Percentiles rank a stretch among this genome's conserved stretches.
These are phyloP conservation scores for Bolboschoenus planiculmis DNA, from an alignment of 176 grass and related monocot species.

Conservation along the genomic window DNA sequence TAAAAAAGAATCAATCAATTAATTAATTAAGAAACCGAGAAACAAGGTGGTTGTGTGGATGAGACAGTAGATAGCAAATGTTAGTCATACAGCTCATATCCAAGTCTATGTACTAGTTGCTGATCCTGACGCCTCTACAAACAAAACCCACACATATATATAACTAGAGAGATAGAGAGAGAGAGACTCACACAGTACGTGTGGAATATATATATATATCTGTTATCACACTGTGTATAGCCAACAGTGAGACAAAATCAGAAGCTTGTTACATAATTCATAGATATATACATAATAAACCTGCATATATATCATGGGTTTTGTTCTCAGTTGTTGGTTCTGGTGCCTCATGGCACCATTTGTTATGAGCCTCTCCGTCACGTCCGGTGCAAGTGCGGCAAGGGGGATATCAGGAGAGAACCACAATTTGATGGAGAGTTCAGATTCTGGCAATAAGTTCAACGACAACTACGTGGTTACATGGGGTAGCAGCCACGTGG, in stretches of 20 bases:
- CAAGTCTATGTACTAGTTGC: not conserved
- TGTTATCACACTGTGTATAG: not conserved
- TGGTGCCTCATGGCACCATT: constrained; percentile 5
- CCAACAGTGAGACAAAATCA: not conserved
- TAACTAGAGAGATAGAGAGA: not conserved
- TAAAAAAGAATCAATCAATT: not conserved
- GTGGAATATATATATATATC: not conserved
- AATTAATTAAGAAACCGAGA: too few species aligned
- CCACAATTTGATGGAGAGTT: not conserved
- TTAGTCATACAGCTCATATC: constrained; percentile 22
- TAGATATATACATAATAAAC: not conserved
- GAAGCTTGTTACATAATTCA: constrained; percentile 5
- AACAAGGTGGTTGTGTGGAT: constrained; percentile 5
- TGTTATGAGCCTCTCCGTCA: not conserved
- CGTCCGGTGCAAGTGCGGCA: not conserved
- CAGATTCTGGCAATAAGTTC: constrained; percentile 15
- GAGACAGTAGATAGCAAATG: constrained; percentile 12
- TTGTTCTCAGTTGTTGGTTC: constrained; percentile 15
- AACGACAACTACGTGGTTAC: constrained; percentile 40
- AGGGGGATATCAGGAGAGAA: not conserved
- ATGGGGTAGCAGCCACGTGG: constrained; percentile 43
- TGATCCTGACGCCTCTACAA: constrained; percentile 4
- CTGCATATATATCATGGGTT: not conserved
- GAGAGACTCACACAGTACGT: not conserved
- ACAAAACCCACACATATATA: constrained; percentile 6